Evolutionary conservation across 2,329 filamentous ascomycete species (phyloP), one percentile per base, ranked within the genome.

Genomic region (Pezizomycotina sp.): DNA sequence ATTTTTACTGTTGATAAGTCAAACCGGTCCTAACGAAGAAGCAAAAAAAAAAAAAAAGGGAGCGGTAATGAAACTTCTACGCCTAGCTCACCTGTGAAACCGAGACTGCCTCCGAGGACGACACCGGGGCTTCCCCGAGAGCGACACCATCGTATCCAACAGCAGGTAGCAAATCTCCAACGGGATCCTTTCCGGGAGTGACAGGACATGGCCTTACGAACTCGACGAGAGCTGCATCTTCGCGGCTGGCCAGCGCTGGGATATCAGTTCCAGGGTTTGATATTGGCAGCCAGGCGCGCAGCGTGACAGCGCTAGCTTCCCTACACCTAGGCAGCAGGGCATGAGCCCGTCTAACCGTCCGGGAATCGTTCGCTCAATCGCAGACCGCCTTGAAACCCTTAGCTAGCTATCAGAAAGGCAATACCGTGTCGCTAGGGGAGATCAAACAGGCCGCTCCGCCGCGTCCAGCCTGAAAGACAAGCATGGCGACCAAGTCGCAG

Each of bases 251-350:
- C 7, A 67, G 71, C 23, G 74, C 79, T 1, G 83, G 83, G 1
- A 64, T 92, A 4, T 78, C 74, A 0, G 80, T 92, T 0, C 76
- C 82, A 1, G 77, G 68, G 0, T 62, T 92, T 3, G 77, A 77
- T 4, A 91, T 92, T 43, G 74, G 71, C 3, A 55, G 46, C 52
- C n/a, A n/a, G n/a, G n/a, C n/a, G n/a, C 16, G 42, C 53, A 12
- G 19, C 48, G 38, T 34, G 49, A 52, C 47, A 46, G 43, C 50
- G 48, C 53, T 46, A 38, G 55, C 52, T 31, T 53, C 39, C 47
- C 52, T 33, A 52, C 50, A 27, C 41, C 50, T 18, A 46, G 50
- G 31, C 52, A 53, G 18, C 48, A 49, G 26, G 50, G 48, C 28
- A 31, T 43, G 48, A 24, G 45, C 31, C 29, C 50, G 46, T 21